Evolutionary conservation across 2,329 filamentous ascomycete genomes (phyloP).

Genomic region (Aspergillus aculeatinus): DNA sequence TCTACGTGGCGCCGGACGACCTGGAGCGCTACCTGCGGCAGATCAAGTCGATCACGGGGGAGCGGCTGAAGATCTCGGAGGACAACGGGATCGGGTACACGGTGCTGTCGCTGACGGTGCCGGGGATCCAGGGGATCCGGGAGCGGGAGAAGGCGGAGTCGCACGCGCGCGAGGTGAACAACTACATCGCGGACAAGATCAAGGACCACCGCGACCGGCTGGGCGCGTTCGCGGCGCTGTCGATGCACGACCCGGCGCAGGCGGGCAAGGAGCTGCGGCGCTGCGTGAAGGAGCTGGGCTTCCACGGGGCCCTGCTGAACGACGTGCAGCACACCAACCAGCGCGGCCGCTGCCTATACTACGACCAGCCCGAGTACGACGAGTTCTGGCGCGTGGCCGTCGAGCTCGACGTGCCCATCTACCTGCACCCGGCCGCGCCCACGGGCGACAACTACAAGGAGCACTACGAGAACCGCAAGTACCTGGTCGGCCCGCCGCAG

Average conservation of each 20-base stretch:
- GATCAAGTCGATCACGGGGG: slow-evolving; percentile 46
- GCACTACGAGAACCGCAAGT: slow-evolving; percentile 55
- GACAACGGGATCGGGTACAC: slow-evolving; percentile 44
- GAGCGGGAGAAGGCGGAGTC: slow-evolving; percentile 38
- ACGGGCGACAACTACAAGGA: slow-evolving; percentile 53
- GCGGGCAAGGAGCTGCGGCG: slow-evolving; percentile 31
- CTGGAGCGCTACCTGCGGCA: slow-evolving; percentile 56
- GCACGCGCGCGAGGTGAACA: slow-evolving; percentile 41
- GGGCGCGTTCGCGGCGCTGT: slow-evolving; percentile 22
- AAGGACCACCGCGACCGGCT: slow-evolving; percentile 24
- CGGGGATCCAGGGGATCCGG: slow-evolving; percentile 45
- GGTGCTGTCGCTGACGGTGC: slow-evolving; percentile 45
- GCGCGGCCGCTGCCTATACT: slow-evolving; percentile 46
- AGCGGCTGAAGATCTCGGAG: slow-evolving; percentile 38
- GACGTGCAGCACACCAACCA: slow-evolving; percentile 56
- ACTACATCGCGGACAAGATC: slow-evolving; percentile 41
- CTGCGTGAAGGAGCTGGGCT: slow-evolving; percentile 56
- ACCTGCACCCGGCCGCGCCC: slow-evolving; percentile 59
- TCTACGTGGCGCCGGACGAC: slow-evolving; percentile 52
- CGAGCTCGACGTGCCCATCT: slow-evolving; percentile 61
- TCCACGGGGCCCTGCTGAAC: slow-evolving; percentile 60
- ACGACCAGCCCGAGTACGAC: slow-evolving; percentile 56
- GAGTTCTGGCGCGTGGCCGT: slow-evolving; percentile 57
- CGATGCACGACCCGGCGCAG: slow-evolving; percentile 34
- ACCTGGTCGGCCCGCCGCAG: slow-evolving; percentile 57